Conservation (phyloP, 2,329 filamentous ascomycete species). For the Calonectria multiphialidica region DNA sequence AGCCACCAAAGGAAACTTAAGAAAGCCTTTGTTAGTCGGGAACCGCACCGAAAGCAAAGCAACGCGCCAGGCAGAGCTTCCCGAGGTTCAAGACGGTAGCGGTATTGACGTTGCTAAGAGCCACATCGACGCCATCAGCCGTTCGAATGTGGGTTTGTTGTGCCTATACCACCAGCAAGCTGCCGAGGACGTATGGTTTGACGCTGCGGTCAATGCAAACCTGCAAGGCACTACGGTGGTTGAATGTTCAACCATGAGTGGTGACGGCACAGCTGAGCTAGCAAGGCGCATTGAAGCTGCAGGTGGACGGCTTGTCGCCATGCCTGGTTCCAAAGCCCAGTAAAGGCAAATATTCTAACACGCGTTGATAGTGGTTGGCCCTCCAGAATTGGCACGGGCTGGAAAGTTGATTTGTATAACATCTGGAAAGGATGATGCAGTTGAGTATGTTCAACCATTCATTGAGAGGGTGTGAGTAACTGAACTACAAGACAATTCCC, state of each 20-base stretch:
- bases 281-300: not conserved
- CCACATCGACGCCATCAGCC: not conserved
- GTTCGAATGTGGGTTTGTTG: not conserved
- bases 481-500: not conserved
- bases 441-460: not conserved
- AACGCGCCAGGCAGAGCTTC: not conserved
- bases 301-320: not conserved
- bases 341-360: too few relatives aligned
- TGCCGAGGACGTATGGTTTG: not conserved
- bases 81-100: not conserved
- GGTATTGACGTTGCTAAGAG: not conserved
- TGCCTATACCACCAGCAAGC: not conserved
- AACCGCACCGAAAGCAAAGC: not conserved
- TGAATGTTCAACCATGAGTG: not conserved
- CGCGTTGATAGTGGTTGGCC: not conserved
- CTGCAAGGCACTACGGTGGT: not conserved
- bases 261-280: not conserved
- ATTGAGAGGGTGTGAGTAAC: not conserved
- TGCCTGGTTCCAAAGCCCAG: not conserved
- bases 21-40: not conserved
- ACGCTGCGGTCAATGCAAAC: not conserved
- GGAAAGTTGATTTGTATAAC: not conserved
- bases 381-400: not conserved
- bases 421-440: not conserved
- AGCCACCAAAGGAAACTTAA: not conserved